Evolutionary conservation across 2,329 filamentous ascomycete genomes (phyloP).

Genomic region (Lecanicillium sp.): DNA sequence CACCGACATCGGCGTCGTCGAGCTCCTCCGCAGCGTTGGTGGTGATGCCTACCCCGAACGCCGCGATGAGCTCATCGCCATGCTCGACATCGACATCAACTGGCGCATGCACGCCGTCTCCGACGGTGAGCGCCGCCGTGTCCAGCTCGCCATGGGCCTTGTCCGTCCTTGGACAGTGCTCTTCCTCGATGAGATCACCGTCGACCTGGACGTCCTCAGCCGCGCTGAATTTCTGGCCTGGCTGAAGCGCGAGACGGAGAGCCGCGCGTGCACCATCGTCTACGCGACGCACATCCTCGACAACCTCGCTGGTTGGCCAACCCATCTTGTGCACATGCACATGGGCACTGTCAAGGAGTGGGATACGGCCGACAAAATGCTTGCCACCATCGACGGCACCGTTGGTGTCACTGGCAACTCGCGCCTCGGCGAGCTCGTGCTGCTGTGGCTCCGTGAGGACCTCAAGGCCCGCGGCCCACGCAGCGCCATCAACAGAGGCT

Average conservation of each 20-base stretch:
- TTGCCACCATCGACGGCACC: slow-evolving; percentile 41
- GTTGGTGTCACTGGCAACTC: slow-evolving; percentile 60
- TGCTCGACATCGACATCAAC: slow-evolving; percentile 83
- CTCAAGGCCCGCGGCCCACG: slow-evolving; percentile 72
- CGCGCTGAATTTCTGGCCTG: slow-evolving; percentile 80
- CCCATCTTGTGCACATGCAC: slow-evolving; percentile 93
- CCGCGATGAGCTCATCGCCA: slow-evolving; percentile 76
- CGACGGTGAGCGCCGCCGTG: slow-evolving; percentile 83
- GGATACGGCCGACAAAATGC: slow-evolving; percentile 67
- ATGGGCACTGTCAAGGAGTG: slow-evolving; percentile 82
- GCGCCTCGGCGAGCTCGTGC: slow-evolving; percentile 76
- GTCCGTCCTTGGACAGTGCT: slow-evolving; percentile 87
- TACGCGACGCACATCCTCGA: slow-evolving; percentile 98
- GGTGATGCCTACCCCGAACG: slow-evolving; percentile 77
- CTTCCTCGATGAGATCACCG: slow-evolving; percentile 92
- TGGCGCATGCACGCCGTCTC: slow-evolving; percentile 97
- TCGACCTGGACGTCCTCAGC: slow-evolving; percentile 85
- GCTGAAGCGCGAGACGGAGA: slow-evolving; percentile 80
- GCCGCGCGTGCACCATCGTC: slow-evolving; percentile 79
- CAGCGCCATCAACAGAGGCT: slow-evolving; percentile 46
- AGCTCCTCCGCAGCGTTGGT: slow-evolving; percentile 78
- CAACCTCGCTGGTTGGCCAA: slow-evolving; percentile 91
- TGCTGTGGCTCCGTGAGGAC: slow-evolving; percentile 81
- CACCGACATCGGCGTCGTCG: slow-evolving; percentile 85
- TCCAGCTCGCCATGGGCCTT: slow-evolving; percentile 94